Evolutionary conservation across 495 filamentous ascomycete species (phyloP).

Genomic region (Clavariopsis aquatica): DNA sequence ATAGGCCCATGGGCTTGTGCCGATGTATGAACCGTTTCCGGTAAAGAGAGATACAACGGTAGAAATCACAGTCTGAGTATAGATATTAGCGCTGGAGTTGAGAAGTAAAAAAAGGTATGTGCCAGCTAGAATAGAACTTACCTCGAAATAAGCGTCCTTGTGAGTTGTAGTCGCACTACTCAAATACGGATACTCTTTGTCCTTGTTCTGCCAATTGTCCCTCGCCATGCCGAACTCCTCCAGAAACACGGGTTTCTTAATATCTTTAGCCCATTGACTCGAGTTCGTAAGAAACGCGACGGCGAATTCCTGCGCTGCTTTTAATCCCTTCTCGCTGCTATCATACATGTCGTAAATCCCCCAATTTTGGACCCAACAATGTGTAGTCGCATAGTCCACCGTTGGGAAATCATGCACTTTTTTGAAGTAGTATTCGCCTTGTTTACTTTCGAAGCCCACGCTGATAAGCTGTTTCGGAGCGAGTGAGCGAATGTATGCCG

Average conservation of each 20-base stretch:
- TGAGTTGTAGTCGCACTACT: conserved; percentile 33
- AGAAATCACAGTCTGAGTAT: conserved; percentile 27
- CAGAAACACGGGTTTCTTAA: conserved; percentile 37
- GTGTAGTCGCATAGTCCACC: conserved; percentile 39
- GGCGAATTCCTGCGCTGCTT: conserved; percentile 35
- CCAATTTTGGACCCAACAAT: conserved; percentile 43
- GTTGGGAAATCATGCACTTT: conserved; percentile 32
- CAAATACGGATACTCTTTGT: conserved; percentile 35
- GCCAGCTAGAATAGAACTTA: not conserved
- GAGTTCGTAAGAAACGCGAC: conserved; percentile 31
- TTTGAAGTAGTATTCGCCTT: conserved; percentile 39
- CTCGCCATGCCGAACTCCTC: conserved; percentile 42
- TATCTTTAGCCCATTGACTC: conserved; percentile 33
- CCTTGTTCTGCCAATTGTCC: conserved; percentile 39
- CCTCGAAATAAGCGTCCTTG: conserved; percentile 38
- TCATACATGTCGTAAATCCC: conserved; percentile 41
- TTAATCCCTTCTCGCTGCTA: conserved; percentile 18
- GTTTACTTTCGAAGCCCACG: conserved; percentile 39
- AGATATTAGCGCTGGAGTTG: conserved; percentile 4
- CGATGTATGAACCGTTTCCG: conserved; percentile 31
- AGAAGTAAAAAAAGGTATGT: not conserved
- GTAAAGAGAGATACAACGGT: conserved; percentile 33
- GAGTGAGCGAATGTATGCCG: conserved; percentile 31
- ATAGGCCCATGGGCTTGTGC: conserved; percentile 41
- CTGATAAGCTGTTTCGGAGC: conserved; percentile 37